A percentile compares a stretch with the other conserved stretches of the same genome.
These are phyloP conservation scores for Cutaneotrichosporon dermatis DNA, from an alignment of 1,284 basidiomycete genomes.

Conservation along the genomic window DNA sequence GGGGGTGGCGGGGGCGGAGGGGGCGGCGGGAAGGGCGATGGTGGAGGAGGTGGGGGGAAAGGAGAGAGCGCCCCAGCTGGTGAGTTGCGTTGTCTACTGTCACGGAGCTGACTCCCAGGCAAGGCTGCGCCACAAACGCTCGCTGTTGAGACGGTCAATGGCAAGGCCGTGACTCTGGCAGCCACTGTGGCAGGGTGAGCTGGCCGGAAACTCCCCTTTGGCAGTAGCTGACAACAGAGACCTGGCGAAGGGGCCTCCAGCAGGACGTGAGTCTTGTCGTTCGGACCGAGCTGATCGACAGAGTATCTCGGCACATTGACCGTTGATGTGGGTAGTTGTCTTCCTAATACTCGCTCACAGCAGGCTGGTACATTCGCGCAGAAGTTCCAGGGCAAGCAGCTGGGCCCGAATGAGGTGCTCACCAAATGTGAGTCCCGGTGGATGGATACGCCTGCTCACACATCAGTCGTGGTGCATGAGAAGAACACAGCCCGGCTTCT, in stretches of 20 bases:
- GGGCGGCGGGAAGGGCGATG: no score
- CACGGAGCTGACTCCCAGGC: not conserved
- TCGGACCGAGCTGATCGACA: slow-evolving; percentile 3
- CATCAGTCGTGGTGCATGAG: slow-evolving; percentile 27
- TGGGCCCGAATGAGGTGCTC: slow-evolving; percentile 38
- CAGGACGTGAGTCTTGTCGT: not conserved
- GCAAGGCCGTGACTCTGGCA: not conserved
- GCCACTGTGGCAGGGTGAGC: slow-evolving; percentile 25
- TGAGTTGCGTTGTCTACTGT: no score
- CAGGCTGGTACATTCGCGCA: slow-evolving; percentile 35
- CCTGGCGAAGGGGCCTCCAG: slow-evolving; percentile 26
- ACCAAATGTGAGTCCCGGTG: slow-evolving; percentile 30
- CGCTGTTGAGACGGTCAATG: not conserved
- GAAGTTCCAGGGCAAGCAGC: slow-evolving; percentile 34
- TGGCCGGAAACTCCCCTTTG: no score
- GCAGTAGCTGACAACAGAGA: slow-evolving; percentile 22
- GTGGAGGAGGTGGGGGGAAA: no score
- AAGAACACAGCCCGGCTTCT: slow-evolving; percentile 36
- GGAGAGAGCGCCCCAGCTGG: no score
- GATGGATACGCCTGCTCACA: no score
- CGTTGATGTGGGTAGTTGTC: slow-evolving; percentile 26
- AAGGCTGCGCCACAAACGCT: not conserved
- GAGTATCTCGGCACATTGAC: slow-evolving; percentile 39
- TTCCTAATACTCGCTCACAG: not conserved
- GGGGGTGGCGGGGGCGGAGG: no score